These are phyloP conservation scores for Aspergillus mulundensis DNA, from an alignment of 495 filamentous ascomycete species.

Conservation along the genomic window DNA sequence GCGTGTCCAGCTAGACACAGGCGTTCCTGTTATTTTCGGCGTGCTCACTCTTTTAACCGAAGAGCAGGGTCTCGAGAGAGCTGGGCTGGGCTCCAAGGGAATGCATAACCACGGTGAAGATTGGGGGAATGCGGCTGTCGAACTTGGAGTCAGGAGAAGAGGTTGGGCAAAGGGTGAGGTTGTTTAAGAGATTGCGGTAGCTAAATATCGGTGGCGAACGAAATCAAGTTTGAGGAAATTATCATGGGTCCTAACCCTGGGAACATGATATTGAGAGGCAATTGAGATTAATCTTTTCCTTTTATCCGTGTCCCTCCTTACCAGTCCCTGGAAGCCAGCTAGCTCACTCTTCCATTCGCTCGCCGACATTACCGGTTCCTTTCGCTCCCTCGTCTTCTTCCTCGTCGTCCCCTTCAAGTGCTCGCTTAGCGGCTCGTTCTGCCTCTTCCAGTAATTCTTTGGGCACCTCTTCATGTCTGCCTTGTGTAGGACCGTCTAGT, in stretches of 20 bases:
- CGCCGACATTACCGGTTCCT: conserved; percentile 44
- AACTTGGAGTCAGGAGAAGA: conserved; percentile 42
- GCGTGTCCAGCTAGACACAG: conserved; percentile 84
- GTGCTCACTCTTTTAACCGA: conserved; percentile 85
- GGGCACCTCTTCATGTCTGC: conserved; percentile 86
- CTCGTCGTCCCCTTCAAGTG: conserved; percentile 67
- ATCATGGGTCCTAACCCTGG: neutral
- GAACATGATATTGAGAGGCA: neutral
- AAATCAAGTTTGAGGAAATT: neutral
- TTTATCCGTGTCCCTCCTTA: too few species aligned
- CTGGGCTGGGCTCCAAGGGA: conserved; percentile 60
- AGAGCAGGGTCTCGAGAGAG: conserved; percentile 79
- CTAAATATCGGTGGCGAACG: neutral
- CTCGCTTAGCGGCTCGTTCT: conserved; percentile 73
- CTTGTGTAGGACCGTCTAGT: conserved; percentile 78
- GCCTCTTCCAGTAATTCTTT: conserved; percentile 86
- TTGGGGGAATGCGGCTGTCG: conserved; percentile 67
- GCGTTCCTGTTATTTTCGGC: conserved; percentile 87
- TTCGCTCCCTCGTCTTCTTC: conserved; percentile 65
- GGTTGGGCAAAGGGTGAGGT: conserved; percentile 47
- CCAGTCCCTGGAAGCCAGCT: too few species aligned
- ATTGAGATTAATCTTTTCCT: neutral
- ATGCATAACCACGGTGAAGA: conserved; percentile 84
- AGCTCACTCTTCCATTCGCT: conserved; percentile 73
- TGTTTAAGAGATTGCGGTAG: conserved; percentile 16